phyloP scores from a whole-genome alignment of 768 basidiomycete genomes.

The Termitomyces sp. region DNA sequence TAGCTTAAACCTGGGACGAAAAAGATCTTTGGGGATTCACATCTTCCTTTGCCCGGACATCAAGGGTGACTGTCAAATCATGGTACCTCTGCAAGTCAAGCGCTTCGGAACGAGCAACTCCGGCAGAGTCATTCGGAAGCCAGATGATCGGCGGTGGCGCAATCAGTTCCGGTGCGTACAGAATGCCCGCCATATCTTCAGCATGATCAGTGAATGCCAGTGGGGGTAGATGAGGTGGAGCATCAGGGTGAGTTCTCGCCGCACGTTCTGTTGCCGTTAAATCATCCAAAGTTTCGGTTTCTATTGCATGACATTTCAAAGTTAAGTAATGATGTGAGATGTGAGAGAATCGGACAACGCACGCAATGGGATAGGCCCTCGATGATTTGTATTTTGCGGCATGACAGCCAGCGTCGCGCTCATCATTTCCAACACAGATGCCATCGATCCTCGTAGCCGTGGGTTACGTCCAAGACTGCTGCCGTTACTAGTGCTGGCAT shows the following conservation, averaged over 20 bases:
- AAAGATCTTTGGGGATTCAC: constrained; percentile 30
- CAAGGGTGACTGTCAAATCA: constrained; percentile 61
- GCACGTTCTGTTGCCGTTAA: constrained; percentile 73
- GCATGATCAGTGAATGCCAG: constrained; percentile 70
- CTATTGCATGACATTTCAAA: constrained; percentile 23
- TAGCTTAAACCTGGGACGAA: constrained; percentile 19
- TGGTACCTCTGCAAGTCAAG: constrained; percentile 73
- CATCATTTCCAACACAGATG: constrained; percentile 84
- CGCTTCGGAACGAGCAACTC: constrained; percentile 70
- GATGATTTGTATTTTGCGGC: constrained; percentile 49
- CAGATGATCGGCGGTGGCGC: constrained; percentile 77
- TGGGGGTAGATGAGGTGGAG: constrained; percentile 65
- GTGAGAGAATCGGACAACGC: constrained; percentile 24
- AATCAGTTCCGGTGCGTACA: constrained; percentile 79
- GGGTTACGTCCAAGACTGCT: constrained; percentile 37
- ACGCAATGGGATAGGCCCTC: constrained; percentile 66
- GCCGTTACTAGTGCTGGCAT: constrained; percentile 44
- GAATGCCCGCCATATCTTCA: constrained; percentile 68
- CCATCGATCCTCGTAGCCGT: constrained; percentile 64
- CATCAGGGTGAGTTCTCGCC: constrained; percentile 71
- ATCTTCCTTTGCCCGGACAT: constrained; percentile 55
- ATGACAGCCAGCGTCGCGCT: constrained; percentile 68
- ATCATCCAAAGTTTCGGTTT: constrained; percentile 77
- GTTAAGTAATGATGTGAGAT: not conserved
- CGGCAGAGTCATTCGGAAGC: constrained; percentile 76